Evolutionary conservation across 148 eudicot species (phyloP).

Genomic region (Fagopyrum homotropicum): DNA sequence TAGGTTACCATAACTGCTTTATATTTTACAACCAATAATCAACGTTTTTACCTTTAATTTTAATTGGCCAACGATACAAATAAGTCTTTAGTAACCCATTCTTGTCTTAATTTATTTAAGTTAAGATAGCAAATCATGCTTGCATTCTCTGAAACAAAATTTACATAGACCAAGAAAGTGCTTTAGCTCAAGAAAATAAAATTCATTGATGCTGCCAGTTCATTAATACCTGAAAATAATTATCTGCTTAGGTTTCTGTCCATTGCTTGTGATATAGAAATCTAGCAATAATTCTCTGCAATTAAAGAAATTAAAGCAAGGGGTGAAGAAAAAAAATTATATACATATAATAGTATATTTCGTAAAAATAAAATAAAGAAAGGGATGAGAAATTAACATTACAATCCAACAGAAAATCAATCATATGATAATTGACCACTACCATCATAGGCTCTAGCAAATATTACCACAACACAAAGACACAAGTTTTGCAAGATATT

Average conservation of each 20-base stretch:
- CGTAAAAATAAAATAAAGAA: not conserved
- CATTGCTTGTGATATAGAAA: constrained; percentile 65
- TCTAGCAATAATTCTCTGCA: constrained; percentile 73
- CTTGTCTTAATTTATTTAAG: not conserved
- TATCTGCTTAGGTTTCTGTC: constrained; percentile 68
- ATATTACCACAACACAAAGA: not conserved
- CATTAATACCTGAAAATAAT: constrained; percentile 69
- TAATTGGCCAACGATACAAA: no score
- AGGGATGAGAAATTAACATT: not conserved
- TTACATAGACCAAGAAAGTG: not conserved
- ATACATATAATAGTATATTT: no score
- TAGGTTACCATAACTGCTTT: no score
- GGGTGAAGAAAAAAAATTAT: no score
- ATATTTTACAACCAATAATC: no score
- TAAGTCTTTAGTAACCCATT: no score
- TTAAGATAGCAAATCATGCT: not conserved
- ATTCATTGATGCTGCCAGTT: not conserved
- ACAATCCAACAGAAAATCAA: not conserved
- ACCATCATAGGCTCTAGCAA: not conserved
- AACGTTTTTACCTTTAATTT: no score
- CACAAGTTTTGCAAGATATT: not conserved
- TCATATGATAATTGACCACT: not conserved
- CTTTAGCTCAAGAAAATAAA: not conserved
- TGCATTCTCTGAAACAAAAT: not conserved
- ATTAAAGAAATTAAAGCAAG: constrained; percentile 5